Base-by-base conservation (phyloP, 345 rosid species). In the Eucalyptus cladocalyx region DNA sequence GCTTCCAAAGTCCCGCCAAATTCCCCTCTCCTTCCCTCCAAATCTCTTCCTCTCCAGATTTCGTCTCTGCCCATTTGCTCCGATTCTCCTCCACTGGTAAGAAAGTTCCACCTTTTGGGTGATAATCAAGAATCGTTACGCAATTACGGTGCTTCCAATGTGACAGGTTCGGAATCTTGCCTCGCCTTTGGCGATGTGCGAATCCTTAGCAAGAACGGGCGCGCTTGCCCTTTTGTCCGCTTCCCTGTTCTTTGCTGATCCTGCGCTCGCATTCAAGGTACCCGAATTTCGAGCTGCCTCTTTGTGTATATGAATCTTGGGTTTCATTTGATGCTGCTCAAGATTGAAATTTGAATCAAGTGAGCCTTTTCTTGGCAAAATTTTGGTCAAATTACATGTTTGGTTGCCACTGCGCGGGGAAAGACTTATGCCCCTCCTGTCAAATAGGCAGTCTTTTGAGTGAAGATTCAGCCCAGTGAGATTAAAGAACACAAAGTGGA, bases 211-310 rank as follows among this genome's bases (percentile, higher is more conserved):
- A 21, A 95, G 90, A 85, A 92, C 95, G 15, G 91, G 97, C 88
- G 88, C 95, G 87, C 93, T 94, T 90, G 96, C 96, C 80, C 89
- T 94, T 37, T 91, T 96, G 69, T 96, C 97, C 83, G 96, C 93
- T 92, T 94, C 99, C 28, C 87, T 96, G 80, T 93, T 94, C 91
- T 93, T 95, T 80, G 92, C 92, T 90, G 97, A 97, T 88, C 98
- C 99, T 43, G 99, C 98, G 34, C 96, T 96, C 50, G 99, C 99
- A 34, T 97, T 91, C 89, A 95, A 94, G 98, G 98, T 95, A 56
- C 62, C 62, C 17, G 28, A 56, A 17, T 76, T 37, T 76, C 83
- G 47, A 37, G 26, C 42, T 37, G 83, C 83, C 83, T 19, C 26
- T 34, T 37, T 37, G 5, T 37, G 45, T 21, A 8, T 37, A 76